Percentiles rank a stretch among this genome's conserved stretches.
phyloP scores from a whole-genome alignment of 176 grass and related monocot species.

The Raddia distichophylla region DNA sequence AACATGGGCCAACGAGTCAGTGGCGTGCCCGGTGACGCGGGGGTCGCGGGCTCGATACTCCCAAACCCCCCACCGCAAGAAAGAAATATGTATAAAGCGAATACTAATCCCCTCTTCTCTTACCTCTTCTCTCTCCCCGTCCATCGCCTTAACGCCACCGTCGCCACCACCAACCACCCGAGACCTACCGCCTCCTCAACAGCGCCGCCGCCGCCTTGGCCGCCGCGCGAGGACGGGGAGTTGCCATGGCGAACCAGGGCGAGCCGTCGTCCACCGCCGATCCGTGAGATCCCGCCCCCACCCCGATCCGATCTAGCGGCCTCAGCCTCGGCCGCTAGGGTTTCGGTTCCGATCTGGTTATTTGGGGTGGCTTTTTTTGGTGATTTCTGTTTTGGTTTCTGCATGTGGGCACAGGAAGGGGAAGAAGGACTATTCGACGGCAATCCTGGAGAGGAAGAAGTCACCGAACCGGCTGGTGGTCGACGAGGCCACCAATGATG shows the following conservation, averaged over 20 bases:
- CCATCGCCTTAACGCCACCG: conserved; percentile 1
- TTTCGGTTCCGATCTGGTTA: conserved; percentile 29
- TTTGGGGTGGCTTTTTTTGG: background rate
- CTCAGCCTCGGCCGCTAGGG: background rate
- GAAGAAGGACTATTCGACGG: conserved; percentile 84
- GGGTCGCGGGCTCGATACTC: background rate
- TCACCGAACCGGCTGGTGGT: conserved; percentile 66
- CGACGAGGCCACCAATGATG: conserved; percentile 77
- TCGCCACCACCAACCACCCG: background rate
- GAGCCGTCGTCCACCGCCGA: conserved; percentile 69
- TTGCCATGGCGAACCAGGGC: conserved; percentile 59
- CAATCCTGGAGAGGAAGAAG: conserved; percentile 77
- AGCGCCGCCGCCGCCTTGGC: background rate
- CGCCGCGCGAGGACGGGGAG: background rate
- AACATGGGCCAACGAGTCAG: background rate
- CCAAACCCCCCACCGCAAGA: conserved; percentile 31
- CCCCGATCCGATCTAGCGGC: conserved; percentile 29
- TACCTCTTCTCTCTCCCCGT: background rate
- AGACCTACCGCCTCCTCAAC: background rate
- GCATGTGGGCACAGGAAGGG: conserved; percentile 44
- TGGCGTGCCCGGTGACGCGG: background rate
- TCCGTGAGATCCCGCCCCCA: conserved; percentile 51
- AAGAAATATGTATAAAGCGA: conserved; percentile 46
- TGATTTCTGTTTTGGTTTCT: background rate
- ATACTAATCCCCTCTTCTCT: background rate